Evolutionary conservation across 345 rosid species (phyloP), one percentile per base, ranked within the genome.

Genomic region (Pistacia integerrima): DNA sequence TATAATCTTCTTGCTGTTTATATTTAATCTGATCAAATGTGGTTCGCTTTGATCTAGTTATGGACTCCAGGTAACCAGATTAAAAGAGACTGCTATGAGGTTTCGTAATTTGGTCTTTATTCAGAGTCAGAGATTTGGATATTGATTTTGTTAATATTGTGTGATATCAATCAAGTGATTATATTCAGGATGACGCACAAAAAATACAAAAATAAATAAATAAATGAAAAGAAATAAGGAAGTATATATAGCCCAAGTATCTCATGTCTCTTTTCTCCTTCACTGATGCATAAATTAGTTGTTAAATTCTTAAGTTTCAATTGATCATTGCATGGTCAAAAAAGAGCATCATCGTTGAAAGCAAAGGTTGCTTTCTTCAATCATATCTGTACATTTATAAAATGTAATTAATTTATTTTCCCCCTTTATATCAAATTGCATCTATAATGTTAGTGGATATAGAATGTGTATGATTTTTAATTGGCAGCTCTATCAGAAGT

Each of bases 321-420:
- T 41, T 17, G 58, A 73, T 73, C 25, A 5, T 72, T 72, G 17
- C 36, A 60, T 71, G 22, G 13, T 8, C 75, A 8, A 22, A 38
- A 22, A 58, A 14, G 65, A 58, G 58, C 67, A 25, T 72, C 10
- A 48, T 73, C 16, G 13, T 62, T 59, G 25, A 46, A 46, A 48
- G 59, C 68, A 73, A 28, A 48, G 38, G 16, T 62, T 17, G 2
- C 18, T 48, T 48, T 73, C 28, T 18, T 48, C 58, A 2, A 20
- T 16, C 7, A 5, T 13, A 2, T 52, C 52, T 33, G 46, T 8
- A 46, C 0, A 9, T 49, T 51, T 8, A 8, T 51, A 41, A 51
- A 9, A 49, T 51, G 0, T 25, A 44, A 66, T 4, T 68, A 5
- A 13, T 68, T 22, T 12, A 1, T 48, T 48, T 49, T 69, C 13